phyloP scores from a whole-genome alignment of 108 stramenopile genomes.

The Cyclotella atomus region DNA sequence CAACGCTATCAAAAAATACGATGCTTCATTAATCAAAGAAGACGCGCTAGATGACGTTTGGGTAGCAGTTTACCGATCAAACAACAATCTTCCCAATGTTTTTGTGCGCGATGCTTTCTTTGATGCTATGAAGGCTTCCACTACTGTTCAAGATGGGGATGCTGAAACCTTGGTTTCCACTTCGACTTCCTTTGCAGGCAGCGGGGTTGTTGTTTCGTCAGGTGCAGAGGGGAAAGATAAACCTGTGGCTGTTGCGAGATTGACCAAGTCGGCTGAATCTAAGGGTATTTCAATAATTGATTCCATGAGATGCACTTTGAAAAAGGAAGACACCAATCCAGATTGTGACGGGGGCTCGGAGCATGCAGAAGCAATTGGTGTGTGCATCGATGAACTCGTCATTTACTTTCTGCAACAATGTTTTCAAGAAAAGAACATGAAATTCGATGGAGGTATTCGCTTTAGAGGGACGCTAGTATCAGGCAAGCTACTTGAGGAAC shows the following conservation, averaged over 20 bases:
- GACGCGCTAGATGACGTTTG: conserved; percentile 48
- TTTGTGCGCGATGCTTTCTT: conserved; percentile 82
- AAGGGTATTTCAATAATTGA: conserved; percentile 60
- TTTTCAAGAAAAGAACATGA: neutral
- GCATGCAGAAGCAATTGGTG: conserved; percentile 76
- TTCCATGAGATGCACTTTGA: conserved; percentile 72
- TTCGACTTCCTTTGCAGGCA: neutral
- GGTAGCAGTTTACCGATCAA: conserved; percentile 83
- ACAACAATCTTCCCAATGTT: conserved; percentile 80
- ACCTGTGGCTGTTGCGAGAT: conserved; percentile 79
- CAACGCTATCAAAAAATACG: conserved; percentile 53
- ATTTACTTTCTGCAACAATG: conserved; percentile 49
- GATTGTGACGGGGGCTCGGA: conserved; percentile 85
- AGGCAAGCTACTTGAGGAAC: conserved; percentile 61
- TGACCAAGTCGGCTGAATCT: conserved; percentile 50
- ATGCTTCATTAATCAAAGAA: conserved; percentile 46
- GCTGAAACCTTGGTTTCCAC: conserved; percentile 29
- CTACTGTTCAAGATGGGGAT: conserved; percentile 41
- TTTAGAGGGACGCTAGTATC: conserved; percentile 80
- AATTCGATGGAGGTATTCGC: conserved; percentile 75
- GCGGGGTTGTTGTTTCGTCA: conserved; percentile 7
- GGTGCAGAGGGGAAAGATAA: conserved; percentile 28
- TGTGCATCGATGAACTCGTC: conserved; percentile 77
- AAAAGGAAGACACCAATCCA: conserved; percentile 74
- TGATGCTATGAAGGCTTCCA: conserved; percentile 73